Percentiles rank a stretch among this genome's conserved stretches.
phyloP scores from a whole-genome alignment of 441 rosid species.

The Eruca vesicaria region DNA sequence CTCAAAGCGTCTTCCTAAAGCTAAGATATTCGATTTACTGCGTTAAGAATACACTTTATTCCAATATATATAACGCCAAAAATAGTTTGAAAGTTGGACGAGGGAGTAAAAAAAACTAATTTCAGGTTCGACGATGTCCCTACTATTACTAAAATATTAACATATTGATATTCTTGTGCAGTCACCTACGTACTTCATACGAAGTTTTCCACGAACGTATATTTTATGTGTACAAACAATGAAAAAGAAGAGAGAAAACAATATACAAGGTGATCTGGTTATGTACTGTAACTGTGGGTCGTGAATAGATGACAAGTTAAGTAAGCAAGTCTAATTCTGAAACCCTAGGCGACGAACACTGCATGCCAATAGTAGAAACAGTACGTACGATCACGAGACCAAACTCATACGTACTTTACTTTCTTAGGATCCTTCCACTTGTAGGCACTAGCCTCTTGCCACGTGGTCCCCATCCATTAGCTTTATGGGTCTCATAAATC shows the following conservation, averaged over 20 bases:
- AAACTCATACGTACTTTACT: slow-evolving; percentile 30
- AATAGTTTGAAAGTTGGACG: not conserved
- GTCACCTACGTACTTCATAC: slow-evolving; percentile 2
- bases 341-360: slow-evolving; percentile 36
- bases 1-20: slow-evolving; percentile 39
- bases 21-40: slow-evolving; percentile 20
- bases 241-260: not conserved
- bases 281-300: slow-evolving; percentile 23
- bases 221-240: not conserved
- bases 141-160: not conserved
- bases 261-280: slow-evolving; percentile 14
- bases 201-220: not conserved
- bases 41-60: slow-evolving; percentile 23
- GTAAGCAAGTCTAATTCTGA: slow-evolving; percentile 31
- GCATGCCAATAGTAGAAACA: slow-evolving; percentile 40
- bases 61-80: not conserved
- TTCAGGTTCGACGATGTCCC: not conserved
- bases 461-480: slow-evolving; percentile 35
- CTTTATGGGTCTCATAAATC: slow-evolving; percentile 33
- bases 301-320: slow-evolving; percentile 23
- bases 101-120: not conserved
- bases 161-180: not conserved
- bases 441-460: slow-evolving; percentile 30
- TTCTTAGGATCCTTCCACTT: slow-evolving; percentile 38
- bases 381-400: slow-evolving; percentile 38